Percentiles rank a stretch among this genome's conserved stretches.
These are phyloP conservation scores for Phlebiopsis gigantea DNA, from an alignment of 768 basidiomycete genomes.

Conservation along the genomic window DNA sequence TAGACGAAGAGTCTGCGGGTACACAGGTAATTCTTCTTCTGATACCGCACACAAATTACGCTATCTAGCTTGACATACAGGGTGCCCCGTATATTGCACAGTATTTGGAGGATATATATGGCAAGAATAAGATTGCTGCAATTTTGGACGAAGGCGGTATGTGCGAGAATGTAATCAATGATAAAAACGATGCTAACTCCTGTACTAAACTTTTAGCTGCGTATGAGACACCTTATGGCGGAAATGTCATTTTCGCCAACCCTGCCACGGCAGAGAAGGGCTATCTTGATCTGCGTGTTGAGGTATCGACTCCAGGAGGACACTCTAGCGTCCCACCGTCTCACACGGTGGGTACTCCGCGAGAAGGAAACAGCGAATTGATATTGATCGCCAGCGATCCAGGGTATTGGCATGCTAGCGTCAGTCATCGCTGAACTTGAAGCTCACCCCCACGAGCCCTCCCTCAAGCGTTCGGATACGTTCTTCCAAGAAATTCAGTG, in stretches of 20 bases:
- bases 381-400: neutral
- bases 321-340: conserved; percentile 37
- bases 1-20: conserved; percentile 19
- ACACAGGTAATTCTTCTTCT: conserved; percentile 17
- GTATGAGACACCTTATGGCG: conserved; percentile 10
- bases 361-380: neutral
- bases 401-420: conserved; percentile 73
- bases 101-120: conserved; percentile 32
- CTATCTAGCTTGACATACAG: neutral
- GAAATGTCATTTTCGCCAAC: conserved; percentile 16
- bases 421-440: conserved; percentile 66
- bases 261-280: conserved; percentile 27
- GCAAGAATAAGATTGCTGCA: conserved; percentile 32
- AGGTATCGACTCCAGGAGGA: conserved; percentile 31
- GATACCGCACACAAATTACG: no score
- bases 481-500: conserved; percentile 64
- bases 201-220: neutral
- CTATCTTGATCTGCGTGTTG: conserved; percentile 24
- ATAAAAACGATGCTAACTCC: neutral
- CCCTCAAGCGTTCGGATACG: conserved; percentile 51
- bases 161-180: neutral
- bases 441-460: conserved; percentile 47
- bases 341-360: conserved; percentile 31
- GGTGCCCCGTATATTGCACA: conserved; percentile 27
- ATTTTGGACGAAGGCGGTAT: conserved; percentile 45